These are phyloP conservation scores for Stylosanthes scabra DNA, from an alignment of 331 rosid species.

Conservation along the genomic window DNA sequence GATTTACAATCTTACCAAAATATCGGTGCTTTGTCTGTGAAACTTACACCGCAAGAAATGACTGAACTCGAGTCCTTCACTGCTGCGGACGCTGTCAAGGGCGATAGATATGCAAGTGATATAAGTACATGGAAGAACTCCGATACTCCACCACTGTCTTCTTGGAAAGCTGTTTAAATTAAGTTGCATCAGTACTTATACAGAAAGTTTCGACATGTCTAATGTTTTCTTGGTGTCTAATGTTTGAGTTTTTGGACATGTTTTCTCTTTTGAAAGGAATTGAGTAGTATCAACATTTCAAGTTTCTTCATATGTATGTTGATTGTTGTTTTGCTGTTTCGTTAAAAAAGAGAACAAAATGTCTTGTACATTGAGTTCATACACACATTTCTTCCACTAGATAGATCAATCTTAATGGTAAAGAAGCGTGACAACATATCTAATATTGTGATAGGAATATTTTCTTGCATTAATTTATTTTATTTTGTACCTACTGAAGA, in stretches of 20 bases:
- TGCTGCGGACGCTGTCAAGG: conserved; percentile 57
- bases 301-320: background rate
- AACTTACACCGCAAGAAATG: conserved; percentile 66
- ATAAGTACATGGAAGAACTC: conserved; percentile 55
- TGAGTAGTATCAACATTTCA: background rate
- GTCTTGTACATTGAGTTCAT: too few relatives aligned
- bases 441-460: too few relatives aligned
- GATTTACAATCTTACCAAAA: conserved; percentile 64
- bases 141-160: conserved; percentile 71
- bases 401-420: too few relatives aligned
- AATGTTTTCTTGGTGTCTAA: background rate
- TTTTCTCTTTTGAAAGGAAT: conserved; percentile 2
- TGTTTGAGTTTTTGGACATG: background rate
- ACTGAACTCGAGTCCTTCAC: conserved; percentile 62
- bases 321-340: too few relatives aligned
- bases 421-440: too few relatives aligned
- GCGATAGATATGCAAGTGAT: conserved; percentile 43
- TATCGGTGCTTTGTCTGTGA: conserved; percentile 61
- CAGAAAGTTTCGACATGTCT: too few relatives aligned
- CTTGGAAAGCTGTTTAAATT: conserved; percentile 49
- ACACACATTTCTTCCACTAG: too few relatives aligned
- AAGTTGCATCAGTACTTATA: background rate
- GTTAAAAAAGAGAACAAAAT: too few relatives aligned
- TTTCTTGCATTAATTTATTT: too few relatives aligned
- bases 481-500: too few relatives aligned